These are phyloP conservation scores for Pneumocystis oryctolagi DNA, from an alignment of 1,139 yeast genomes.

Conservation along the genomic window DNA sequence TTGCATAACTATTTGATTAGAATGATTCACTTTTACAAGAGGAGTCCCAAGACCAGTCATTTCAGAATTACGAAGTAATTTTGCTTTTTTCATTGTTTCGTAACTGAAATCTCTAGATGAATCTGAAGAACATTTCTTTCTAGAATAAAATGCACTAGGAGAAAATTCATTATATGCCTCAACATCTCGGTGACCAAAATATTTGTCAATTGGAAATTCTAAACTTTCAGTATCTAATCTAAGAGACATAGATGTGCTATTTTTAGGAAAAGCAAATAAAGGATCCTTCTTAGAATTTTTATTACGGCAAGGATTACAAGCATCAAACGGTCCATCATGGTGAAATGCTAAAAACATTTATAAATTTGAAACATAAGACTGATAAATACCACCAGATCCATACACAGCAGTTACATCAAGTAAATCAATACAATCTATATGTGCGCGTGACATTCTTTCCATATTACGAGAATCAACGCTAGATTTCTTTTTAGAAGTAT, in stretches of 20 bases:
- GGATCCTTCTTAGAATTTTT: slow-evolving; percentile 66
- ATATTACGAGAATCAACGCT: slow-evolving; percentile 12
- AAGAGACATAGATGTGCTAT: slow-evolving; percentile 75
- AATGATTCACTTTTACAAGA: slow-evolving; percentile 93
- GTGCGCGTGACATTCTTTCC: slow-evolving; percentile 22
- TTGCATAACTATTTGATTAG: slow-evolving; percentile 22
- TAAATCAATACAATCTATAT: slow-evolving; percentile 78
- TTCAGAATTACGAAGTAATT: slow-evolving; percentile 67
- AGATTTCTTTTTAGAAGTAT: background rate
- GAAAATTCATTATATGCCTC: slow-evolving; percentile 22
- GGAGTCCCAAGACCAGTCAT: slow-evolving; percentile 82
- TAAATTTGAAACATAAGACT: slow-evolving; percentile 25
- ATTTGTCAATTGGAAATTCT: slow-evolving; percentile 15
- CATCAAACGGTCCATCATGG: slow-evolving; percentile 98
- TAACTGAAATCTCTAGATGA: slow-evolving; percentile 24
- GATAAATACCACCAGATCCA: slow-evolving; percentile 43
- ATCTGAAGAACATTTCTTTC: background rate
- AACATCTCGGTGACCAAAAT: slow-evolving; percentile 24
- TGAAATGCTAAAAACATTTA: slow-evolving; percentile 39
- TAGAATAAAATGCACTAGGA: slow-evolving; percentile 2
- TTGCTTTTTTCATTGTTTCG: slow-evolving; percentile 54
- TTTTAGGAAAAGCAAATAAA: slow-evolving; percentile 84
- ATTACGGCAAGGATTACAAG: slow-evolving; percentile 92
- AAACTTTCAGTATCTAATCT: slow-evolving; percentile 23
- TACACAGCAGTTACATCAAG: slow-evolving; percentile 89